Evolutionary conservation across 371 early-diverging fungal species (phyloP).

Genomic region (Lichtheimia hyalospora): DNA sequence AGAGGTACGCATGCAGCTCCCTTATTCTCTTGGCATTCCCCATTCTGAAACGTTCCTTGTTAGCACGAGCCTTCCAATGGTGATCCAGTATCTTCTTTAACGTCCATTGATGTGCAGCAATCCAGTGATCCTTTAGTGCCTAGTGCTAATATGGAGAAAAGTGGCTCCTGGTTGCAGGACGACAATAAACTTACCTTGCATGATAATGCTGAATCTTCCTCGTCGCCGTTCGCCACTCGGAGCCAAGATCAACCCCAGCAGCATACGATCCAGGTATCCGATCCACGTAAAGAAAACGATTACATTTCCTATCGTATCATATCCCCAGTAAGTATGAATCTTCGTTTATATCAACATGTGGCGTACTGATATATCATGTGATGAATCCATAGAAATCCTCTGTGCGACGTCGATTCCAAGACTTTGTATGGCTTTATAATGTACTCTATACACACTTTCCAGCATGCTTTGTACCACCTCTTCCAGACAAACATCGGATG

Average conservation of each 20-base stretch:
- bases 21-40: background rate
- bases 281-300: slow-evolving; percentile 89
- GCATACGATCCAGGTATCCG: slow-evolving; percentile 55
- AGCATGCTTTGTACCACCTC: slow-evolving; percentile 86
- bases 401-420: slow-evolving; percentile 89
- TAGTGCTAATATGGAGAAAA: too few relatives aligned
- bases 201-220: slow-evolving; percentile 3
- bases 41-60: background rate
- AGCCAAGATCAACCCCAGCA: slow-evolving; percentile 1
- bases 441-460: slow-evolving; percentile 73
- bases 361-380: background rate
- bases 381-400: slow-evolving; percentile 15
- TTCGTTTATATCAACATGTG: background rate
- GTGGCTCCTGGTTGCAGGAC: background rate
- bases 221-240: background rate
- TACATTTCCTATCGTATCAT: slow-evolving; percentile 84
- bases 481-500: slow-evolving; percentile 91
- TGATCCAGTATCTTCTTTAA: background rate
- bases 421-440: slow-evolving; percentile 89
- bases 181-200: background rate
- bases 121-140: too few relatives aligned
- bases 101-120: background rate
- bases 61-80: background rate
- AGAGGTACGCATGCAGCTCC: background rate
- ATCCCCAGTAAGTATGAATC: slow-evolving; percentile 53